Conservation (phyloP, 495 filamentous ascomycete species). For the Clavariopsis aquatica region DNA sequence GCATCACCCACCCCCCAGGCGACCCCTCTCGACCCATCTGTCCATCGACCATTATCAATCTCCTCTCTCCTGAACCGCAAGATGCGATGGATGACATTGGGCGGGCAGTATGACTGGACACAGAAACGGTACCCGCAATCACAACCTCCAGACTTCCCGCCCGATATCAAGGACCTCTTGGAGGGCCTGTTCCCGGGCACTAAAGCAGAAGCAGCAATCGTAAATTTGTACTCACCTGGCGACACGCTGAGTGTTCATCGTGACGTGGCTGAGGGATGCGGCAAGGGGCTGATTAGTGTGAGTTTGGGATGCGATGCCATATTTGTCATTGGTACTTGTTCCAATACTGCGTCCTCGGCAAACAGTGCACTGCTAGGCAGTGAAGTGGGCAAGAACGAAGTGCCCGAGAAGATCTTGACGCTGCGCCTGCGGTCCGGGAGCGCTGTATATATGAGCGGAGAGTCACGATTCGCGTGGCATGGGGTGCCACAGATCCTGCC, state of each 20-base stretch:
- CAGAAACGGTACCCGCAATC: conserved; percentile 68
- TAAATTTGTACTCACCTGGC: conserved; percentile 85
- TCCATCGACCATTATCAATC: conserved; percentile 70
- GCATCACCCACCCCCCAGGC: conserved; percentile 39
- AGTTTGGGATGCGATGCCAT: conserved; percentile 87
- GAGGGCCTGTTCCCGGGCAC: conserved; percentile 68
- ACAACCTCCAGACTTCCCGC: conserved; percentile 68
- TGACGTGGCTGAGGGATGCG: conserved; percentile 80
- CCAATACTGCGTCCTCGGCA: not conserved
- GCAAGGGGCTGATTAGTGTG: conserved; percentile 74
- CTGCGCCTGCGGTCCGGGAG: conserved; percentile 76
- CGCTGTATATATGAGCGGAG: conserved; percentile 77
- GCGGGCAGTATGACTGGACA: conserved; percentile 95
- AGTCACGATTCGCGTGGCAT: conserved; percentile 87
- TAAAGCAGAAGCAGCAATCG: conserved; percentile 72
- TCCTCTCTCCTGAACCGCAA: conserved; percentile 69
- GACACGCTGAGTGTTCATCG: conserved; percentile 87
- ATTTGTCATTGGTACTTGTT: conserved; percentile 64
- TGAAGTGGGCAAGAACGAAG: conserved; percentile 11
- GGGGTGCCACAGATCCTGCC: conserved; percentile 81
- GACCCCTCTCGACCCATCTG: conserved; percentile 62
- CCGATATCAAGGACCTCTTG: conserved; percentile 67
- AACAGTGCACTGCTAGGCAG: conserved; percentile 41
- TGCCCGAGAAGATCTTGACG: conserved; percentile 49
- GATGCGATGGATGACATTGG: conserved; percentile 89